phyloP scores from a whole-genome alignment of 2,329 filamentous ascomycete genomes.

The Metarhizium guizhouense region DNA sequence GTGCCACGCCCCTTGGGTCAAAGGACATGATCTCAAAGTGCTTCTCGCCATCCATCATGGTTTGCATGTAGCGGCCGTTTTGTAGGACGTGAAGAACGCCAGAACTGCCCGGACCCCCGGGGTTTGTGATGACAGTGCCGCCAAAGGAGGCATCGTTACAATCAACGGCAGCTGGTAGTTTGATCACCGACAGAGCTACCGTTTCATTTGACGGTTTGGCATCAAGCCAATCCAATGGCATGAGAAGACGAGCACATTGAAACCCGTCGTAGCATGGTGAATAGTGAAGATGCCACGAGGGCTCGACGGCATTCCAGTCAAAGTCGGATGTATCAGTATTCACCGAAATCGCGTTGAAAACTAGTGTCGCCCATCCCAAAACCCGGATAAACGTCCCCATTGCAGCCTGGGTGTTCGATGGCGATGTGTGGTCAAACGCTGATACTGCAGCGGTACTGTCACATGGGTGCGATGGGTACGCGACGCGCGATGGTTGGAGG shows the following conservation, averaged over 20 bases:
- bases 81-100: constrained; percentile 18
- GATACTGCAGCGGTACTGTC: too few relatives aligned
- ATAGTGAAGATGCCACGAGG: too few relatives aligned
- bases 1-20: constrained; percentile 27
- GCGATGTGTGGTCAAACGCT: too few relatives aligned
- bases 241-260: constrained; percentile 28
- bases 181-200: constrained; percentile 29
- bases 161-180: constrained; percentile 16
- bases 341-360: too few relatives aligned
- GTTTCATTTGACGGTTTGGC: constrained; percentile 11
- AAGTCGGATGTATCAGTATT: too few relatives aligned
- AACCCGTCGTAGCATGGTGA: constrained; percentile 7
- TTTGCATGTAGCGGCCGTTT: constrained; percentile 17
- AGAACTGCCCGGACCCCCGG: constrained; percentile 29
- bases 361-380: too few relatives aligned
- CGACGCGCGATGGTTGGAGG: too few relatives aligned
- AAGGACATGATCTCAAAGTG: constrained; percentile 29
- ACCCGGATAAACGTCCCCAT: too few relatives aligned
- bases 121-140: constrained; percentile 28
- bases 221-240: constrained; percentile 30
- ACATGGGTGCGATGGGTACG: too few relatives aligned
- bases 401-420: too few relatives aligned
- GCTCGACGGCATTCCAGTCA: too few relatives aligned
- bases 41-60: constrained; percentile 18
- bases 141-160: constrained; percentile 24